phyloP scores from a whole-genome alignment of 768 basidiomycete genomes.

The Pleurotus citrinopileatus region DNA sequence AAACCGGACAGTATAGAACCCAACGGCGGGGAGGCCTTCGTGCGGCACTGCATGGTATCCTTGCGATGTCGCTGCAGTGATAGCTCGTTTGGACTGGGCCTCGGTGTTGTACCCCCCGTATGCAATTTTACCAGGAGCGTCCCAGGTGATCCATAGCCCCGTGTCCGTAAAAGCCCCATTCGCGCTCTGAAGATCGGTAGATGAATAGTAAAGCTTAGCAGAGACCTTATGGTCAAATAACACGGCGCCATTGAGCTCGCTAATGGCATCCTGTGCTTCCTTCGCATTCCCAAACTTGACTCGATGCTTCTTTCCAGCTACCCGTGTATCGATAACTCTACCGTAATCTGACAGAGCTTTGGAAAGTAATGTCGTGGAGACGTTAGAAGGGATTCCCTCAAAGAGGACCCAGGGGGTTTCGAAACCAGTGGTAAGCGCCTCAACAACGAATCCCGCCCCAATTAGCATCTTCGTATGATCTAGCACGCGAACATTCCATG shows the following conservation, averaged over 20 bases:
- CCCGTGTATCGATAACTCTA: not conserved
- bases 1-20: conserved; percentile 60
- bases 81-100: conserved; percentile 47
- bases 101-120: conserved; percentile 61
- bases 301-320: not conserved
- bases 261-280: conserved; percentile 9
- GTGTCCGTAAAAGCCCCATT: conserved; percentile 48
- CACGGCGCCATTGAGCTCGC: conserved; percentile 43
- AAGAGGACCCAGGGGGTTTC: conserved; percentile 65
- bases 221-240: conserved; percentile 37
- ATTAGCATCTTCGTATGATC: conserved; percentile 57
- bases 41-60: conserved; percentile 46
- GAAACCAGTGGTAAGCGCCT: conserved; percentile 59
- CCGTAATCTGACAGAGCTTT: not conserved
- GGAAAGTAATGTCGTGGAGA: conserved; percentile 16
- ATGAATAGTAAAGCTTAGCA: conserved; percentile 30
- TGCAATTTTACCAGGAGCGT: conserved; percentile 50
- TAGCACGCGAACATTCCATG: conserved; percentile 34
- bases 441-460: conserved; percentile 58
- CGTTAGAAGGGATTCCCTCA: conserved; percentile 41
- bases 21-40: conserved; percentile 56
- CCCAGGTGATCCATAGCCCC: conserved; percentile 57
- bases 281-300: conserved; percentile 3
- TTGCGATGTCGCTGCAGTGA: conserved; percentile 36
- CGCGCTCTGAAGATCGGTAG: conserved; percentile 32